Evolutionary conservation across 2,329 filamentous ascomycete genomes (phyloP).

Genomic region (Fusarium kyushuense): DNA sequence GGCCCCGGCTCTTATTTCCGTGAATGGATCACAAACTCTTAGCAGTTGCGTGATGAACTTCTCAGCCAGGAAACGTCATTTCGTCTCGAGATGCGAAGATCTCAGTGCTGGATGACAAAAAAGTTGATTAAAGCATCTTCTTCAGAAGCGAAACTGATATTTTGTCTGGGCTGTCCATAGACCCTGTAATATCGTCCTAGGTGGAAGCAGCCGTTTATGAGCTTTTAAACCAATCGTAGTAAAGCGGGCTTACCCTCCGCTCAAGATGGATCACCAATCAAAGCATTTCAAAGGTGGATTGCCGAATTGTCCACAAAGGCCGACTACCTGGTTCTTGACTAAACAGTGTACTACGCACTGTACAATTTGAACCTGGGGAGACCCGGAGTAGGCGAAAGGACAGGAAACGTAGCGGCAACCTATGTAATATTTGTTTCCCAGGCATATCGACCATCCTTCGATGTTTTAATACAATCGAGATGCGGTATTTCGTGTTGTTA

Average conservation of each 20-base stretch:
- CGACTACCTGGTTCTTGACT: neutral
- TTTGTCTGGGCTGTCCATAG: neutral
- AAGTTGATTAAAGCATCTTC: neutral
- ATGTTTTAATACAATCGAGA: too few species aligned
- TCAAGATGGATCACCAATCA: neutral
- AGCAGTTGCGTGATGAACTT: neutral
- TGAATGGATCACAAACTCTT: neutral
- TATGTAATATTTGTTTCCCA: neutral
- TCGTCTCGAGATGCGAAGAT: neutral
- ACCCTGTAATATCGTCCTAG: neutral
- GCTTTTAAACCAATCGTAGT: neutral
- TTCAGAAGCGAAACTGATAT: neutral
- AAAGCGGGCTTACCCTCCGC: constrained; percentile 6
- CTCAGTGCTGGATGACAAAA: neutral
- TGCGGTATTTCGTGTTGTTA: too few species aligned
- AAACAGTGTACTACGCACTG: constrained; percentile 30
- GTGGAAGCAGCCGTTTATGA: neutral
- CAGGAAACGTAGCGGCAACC: neutral
- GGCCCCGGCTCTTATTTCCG: neutral
- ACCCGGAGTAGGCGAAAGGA: neutral
- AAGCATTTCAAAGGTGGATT: neutral
- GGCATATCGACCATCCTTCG: neutral
- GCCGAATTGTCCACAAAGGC: neutral
- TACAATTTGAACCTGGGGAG: neutral
- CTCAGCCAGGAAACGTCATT: constrained; percentile 14